Conservation (phyloP, 2,329 filamentous ascomycete species). For the Diaporthe velutina region DNA sequence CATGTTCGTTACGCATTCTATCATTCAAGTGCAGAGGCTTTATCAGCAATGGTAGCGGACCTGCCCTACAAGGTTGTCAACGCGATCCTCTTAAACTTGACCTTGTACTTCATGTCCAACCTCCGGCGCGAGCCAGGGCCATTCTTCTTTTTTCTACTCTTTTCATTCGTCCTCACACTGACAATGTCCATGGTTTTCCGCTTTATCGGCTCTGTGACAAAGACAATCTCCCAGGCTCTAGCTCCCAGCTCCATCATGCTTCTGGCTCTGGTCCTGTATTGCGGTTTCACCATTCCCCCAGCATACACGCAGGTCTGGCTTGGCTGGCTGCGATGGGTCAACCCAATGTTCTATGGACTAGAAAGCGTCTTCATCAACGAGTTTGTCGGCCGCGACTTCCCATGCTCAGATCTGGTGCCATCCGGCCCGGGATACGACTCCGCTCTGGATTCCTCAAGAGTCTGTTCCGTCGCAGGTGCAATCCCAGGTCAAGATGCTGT, state of each 20-base stretch:
- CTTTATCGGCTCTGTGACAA: constrained; percentile 79
- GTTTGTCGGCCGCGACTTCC: constrained; percentile 75
- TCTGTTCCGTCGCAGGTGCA: constrained; percentile 72
- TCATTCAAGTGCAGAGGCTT: constrained; percentile 88
- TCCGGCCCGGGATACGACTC: constrained; percentile 52
- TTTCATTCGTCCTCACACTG: constrained; percentile 79
- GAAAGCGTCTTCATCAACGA: constrained; percentile 88
- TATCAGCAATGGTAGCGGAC: constrained; percentile 87
- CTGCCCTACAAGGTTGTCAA: constrained; percentile 87
- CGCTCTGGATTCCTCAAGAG: constrained; percentile 44
- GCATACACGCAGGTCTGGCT: constrained; percentile 84
- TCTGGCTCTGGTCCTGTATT: constrained; percentile 76
- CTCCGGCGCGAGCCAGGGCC: constrained; percentile 78
- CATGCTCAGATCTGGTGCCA: constrained; percentile 62
- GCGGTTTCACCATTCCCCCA: constrained; percentile 76
- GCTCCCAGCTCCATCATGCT: constrained; percentile 73
- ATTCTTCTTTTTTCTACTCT: constrained; percentile 89
- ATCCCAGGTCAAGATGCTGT: constrained; percentile 65
- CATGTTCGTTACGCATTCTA: constrained; percentile 89
- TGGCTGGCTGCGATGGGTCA: constrained; percentile 85
- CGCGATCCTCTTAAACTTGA: constrained; percentile 80
- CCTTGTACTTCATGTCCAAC: constrained; percentile 89
- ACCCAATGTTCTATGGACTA: constrained; percentile 84
- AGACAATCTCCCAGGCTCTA: constrained; percentile 75
- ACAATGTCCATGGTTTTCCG: constrained; percentile 91